These are phyloP conservation scores for Agrostemma githago DNA, from an alignment of 148 eudicot species.

Conservation along the genomic window DNA sequence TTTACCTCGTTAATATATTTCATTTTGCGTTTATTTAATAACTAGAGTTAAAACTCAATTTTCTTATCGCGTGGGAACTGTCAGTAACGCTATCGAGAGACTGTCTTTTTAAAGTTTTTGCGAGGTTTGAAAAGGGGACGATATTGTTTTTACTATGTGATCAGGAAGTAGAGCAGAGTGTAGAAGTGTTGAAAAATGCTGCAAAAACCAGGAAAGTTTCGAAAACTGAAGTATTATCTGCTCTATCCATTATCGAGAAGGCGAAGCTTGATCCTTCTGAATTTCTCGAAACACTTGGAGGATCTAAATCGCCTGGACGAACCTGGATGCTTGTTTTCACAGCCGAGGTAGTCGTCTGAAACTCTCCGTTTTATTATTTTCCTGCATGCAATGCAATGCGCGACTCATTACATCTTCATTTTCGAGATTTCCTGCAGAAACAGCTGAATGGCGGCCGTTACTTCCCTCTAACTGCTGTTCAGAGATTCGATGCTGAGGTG, in stretches of 20 bases:
- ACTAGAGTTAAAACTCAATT: not conserved
- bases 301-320: constrained; percentile 77
- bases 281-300: constrained; percentile 82
- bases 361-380: not conserved
- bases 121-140: too few relatives aligned
- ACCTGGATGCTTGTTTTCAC: constrained; percentile 98
- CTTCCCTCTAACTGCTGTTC: constrained; percentile 88
- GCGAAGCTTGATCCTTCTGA: constrained; percentile 67
- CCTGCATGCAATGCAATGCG: too few relatives aligned
- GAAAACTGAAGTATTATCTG: constrained; percentile 47
- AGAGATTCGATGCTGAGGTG: constrained; percentile 95
- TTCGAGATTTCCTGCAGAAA: constrained; percentile 39
- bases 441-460: constrained; percentile 54
- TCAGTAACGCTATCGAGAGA: too few relatives aligned
- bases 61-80: too few relatives aligned
- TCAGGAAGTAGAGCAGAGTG: constrained; percentile 68
- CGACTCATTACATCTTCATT: not conserved
- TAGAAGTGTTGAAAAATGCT: constrained; percentile 66
- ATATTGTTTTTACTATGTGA: constrained; percentile 5
- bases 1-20: too few relatives aligned
- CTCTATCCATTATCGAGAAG: constrained; percentile 72
- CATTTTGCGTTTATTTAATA: too few relatives aligned
- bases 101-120: not conserved
- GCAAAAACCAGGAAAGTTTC: constrained; percentile 76
- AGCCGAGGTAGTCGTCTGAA: constrained; percentile 50